phyloP scores from a whole-genome alignment of 2,329 filamentous ascomycete genomes.

The Venturia oleaginea region DNA sequence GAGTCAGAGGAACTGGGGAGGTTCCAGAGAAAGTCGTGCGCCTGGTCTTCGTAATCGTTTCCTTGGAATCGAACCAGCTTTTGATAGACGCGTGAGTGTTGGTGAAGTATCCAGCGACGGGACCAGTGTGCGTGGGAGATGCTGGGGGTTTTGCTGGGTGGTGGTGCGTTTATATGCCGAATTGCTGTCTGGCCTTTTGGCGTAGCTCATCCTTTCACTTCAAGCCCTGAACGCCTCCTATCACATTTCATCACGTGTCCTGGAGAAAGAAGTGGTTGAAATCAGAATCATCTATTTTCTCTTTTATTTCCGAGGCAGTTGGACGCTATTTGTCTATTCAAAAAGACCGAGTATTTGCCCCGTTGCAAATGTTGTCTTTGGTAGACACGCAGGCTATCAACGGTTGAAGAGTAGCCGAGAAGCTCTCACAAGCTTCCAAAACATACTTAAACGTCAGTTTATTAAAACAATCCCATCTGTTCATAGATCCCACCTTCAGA shows the following conservation, averaged over 20 bases:
- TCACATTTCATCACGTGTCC: neutral
- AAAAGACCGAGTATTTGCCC: neutral
- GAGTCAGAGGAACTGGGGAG: neutral
- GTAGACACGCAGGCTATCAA: neutral
- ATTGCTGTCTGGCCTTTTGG: neutral
- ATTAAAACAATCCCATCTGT: neutral
- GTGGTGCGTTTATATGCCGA: neutral
- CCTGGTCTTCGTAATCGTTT: constrained; percentile 6
- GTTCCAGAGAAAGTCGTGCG: constrained; percentile 2
- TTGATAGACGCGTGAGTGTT: neutral
- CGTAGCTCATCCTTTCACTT: neutral
- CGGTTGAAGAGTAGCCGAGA: neutral
- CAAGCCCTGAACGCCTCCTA: neutral
- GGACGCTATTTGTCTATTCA: neutral
- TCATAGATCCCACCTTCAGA: neutral
- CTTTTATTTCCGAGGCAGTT: neutral
- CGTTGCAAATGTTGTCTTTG: neutral
- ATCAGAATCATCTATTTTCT: neutral
- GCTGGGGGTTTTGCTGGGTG: neutral
- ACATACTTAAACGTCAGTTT: neutral
- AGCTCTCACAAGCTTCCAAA: neutral
- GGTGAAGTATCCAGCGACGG: neutral
- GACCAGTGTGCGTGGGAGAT: neutral
- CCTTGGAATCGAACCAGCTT: constrained; percentile 5
- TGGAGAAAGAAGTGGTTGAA: neutral